Evolutionary conservation across 2,329 filamentous ascomycete genomes (phyloP), one percentile per base, ranked within the genome.

Genomic region (Ophiocordyceps sinensis): DNA sequence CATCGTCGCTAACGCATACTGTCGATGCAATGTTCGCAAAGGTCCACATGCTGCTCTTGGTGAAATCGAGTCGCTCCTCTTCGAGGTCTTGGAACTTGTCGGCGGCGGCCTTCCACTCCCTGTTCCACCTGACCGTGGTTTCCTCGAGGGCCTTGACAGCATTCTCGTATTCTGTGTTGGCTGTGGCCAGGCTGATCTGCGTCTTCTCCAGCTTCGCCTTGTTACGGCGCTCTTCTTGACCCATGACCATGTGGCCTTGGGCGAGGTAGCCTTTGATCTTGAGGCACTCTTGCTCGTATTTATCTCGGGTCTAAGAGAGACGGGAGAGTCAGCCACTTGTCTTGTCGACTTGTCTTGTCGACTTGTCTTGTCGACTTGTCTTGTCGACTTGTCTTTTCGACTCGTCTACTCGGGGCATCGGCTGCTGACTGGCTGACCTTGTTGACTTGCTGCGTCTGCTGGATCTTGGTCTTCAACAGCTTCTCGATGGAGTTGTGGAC

Each of bases 241-340:
- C 91, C 91, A 98, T 98, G 43, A 98, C 91, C 91, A 98, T 98
- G 59, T 98, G 93, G 10, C 91, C 91, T 62, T 98, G 91, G 4
- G 93, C 91, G 5, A 98, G 76, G 56, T 98, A 98, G 32, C 91
- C 91, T 63, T 98, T 98, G 60, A 98, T 96, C 59, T 94, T 91
- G 36, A 98, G 71, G 57, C 89, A 96, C 52, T 98, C 93, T 61
- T 98, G 89, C 63, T 98, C 91, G 58, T 93, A 98, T 39, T 82
- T 82, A 63, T 98, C 91, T 49, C 91, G 77, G 14, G 88, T 84
- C 82, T 86, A 46, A 7, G 10, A 37, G 36, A 35, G 9, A 6
- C 1, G 3, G 9, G 17, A 1, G 11, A n/a, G 34, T 43, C 30
- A 43, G 41, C 28, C 71, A 11, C 17, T 23, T 13, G 13, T 14